Conservation (phyloP, 2,329 filamentous ascomycete genomes). For the Fusarium coffeatum region DNA sequence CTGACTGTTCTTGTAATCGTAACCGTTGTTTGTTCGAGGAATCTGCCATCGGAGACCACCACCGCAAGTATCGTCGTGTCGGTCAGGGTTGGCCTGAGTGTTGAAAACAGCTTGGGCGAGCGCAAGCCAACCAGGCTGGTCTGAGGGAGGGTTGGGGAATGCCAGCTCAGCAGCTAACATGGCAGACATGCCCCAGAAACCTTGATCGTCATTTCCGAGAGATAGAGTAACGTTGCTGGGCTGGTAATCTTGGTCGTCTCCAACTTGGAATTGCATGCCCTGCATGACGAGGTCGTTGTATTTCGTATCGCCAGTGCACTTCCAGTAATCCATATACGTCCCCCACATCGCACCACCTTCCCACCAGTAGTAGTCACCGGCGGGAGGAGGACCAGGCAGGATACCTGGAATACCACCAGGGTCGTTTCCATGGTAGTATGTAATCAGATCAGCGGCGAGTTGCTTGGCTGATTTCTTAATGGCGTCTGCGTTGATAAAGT, state of each 20-base stretch:
- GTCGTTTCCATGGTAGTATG: conserved; percentile 60
- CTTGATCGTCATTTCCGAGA: conserved; percentile 74
- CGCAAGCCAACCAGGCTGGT: conserved; percentile 64
- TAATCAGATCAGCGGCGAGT: conserved; percentile 58
- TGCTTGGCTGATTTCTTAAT: conserved; percentile 55
- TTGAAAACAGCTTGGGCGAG: conserved; percentile 74
- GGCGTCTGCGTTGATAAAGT: conserved; percentile 44
- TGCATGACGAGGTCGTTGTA: conserved; percentile 67
- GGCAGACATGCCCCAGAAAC: conserved; percentile 74
- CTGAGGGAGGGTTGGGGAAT: conserved; percentile 65
- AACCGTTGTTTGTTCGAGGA: conserved; percentile 77
- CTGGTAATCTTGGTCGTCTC: conserved; percentile 66
- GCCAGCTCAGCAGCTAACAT: conserved; percentile 69
- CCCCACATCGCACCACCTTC: conserved; percentile 72
- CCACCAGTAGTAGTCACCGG: conserved; percentile 73
- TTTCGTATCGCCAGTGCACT: conserved; percentile 67
- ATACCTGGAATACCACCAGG: conserved; percentile 60
- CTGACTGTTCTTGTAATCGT: conserved; percentile 76
- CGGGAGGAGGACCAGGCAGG: conserved; percentile 59
- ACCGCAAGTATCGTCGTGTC: conserved; percentile 67
- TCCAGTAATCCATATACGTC: conserved; percentile 73
- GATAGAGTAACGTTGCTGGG: conserved; percentile 64
- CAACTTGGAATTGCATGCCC: conserved; percentile 65
- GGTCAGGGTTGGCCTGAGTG: conserved; percentile 63
- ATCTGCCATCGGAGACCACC: conserved; percentile 82